Percentiles rank a stretch among this genome's conserved stretches.
Conservation (phyloP, 148 eudicot genomes). For the Chenopodium suecicum region DNA sequence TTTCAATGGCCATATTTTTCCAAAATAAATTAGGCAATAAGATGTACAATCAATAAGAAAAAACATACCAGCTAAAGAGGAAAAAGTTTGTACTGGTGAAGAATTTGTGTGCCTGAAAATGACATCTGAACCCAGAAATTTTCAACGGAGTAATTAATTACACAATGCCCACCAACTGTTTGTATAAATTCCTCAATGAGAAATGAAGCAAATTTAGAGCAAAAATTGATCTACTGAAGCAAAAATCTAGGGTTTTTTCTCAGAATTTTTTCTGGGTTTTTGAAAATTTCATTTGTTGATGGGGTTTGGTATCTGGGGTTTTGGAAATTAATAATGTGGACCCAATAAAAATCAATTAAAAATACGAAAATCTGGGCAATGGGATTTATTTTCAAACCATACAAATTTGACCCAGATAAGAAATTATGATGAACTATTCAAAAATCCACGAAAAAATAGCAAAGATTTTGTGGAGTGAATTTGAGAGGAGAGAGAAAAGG, state of each 20-base stretch:
- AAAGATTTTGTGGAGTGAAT: not conserved
- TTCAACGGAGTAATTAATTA: not conserved
- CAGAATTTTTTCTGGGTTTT: slow-evolving; percentile 10
- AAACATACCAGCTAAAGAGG: not conserved
- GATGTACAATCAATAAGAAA: slow-evolving; percentile 1
- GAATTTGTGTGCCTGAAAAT: slow-evolving; percentile 24
- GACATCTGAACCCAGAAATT: slow-evolving; percentile 16
- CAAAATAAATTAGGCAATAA: slow-evolving; percentile 12
- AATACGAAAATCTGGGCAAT: not conserved
- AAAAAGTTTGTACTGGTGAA: not conserved
- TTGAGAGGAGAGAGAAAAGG: not conserved
- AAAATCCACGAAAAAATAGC: not conserved
- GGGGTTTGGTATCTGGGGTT: slow-evolving; percentile 11
- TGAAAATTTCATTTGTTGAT: too few relatives aligned
- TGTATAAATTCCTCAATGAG: not conserved
- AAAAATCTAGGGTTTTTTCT: slow-evolving; percentile 5
- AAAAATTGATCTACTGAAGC: not conserved
- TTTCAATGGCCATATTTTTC: not conserved
- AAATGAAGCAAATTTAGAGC: not conserved
- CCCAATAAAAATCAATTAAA: slow-evolving; percentile 4
- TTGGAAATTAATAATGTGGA: not conserved
- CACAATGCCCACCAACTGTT: slow-evolving; percentile 15
- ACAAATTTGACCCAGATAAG: not conserved
- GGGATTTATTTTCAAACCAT: not conserved
- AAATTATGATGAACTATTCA: not conserved